Base-by-base conservation (phyloP, 1,139 yeast genomes). In the Yamadazyma sp. region DNA sequence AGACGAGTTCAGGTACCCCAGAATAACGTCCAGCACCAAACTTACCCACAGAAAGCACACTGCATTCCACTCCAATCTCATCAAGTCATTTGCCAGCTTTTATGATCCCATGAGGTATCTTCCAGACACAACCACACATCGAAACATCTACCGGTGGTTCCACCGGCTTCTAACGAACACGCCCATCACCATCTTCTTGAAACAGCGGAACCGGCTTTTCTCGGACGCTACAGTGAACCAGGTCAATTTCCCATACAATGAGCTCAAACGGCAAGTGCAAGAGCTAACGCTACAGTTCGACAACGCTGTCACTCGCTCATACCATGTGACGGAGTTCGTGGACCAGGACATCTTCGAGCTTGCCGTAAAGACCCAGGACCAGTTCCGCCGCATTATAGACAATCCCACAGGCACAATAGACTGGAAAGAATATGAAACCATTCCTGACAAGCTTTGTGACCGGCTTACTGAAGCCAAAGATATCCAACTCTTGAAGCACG, bases 111-210 rank as follows among this genome's bases (percentile, higher is more conserved):
- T 31, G 3, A 17, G 25, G 4, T 8, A 15, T 4, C 11, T 48
- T 1, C 53, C 52, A 0, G 11, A 23, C 6, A 38, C 37, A 7
- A 8, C n/a, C 9, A n/a, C 32, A 5, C 38, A 43, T 17, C 25
- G 41, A 17, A 55, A 59, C 11, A 53, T 65, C 9, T 59, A 55
- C 46, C 45, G 46, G 27, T 69, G 70, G 72, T 67, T 54, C 46
- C 44, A 47, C 10, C 50, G 58, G 25, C 50, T 62, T 17, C 45
- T 70, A 5, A 34, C 44, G 4, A 34, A 47, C n/a, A 55, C 73
- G 0, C 76, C 76, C 1, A 50, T 70, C 5, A 46, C 62, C 3
- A 43, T 71, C 12, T 46, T 71, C 5, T 47, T 70, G 5, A 55
- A 54, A 37, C 68, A 64, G 41, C 50, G 49, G 23, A 56, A 62